Evolutionary conservation across 2,329 filamentous ascomycete genomes (phyloP), one percentile per base, ranked within the genome.

Genomic region (Pseudogymnoascus pannorum): DNA sequence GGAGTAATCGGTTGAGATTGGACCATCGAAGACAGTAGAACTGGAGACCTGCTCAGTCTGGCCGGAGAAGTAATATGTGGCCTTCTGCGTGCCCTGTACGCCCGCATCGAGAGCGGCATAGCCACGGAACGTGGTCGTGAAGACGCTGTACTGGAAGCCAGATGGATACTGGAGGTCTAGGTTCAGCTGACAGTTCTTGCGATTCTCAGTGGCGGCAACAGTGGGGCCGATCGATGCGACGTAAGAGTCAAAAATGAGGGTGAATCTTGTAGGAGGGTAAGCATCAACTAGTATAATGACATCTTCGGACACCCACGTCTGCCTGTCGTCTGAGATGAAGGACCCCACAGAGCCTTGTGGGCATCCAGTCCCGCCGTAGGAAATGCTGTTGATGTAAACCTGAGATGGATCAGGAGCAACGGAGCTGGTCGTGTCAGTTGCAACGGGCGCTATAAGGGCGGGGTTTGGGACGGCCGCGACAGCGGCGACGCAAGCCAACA

Each of bases 101-200:
- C 77, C 78, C 64, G 72, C 70, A 35, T 79, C 74, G 58, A 82
- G 73, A 63, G 71, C 66, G 58, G 77, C 76, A 65, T 80, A 81
- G 59, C 80, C 80, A 67, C 79, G 78, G 73, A 81, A 81, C 64
- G 79, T 76, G 66, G 78, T 78, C 61, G 75, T 77, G 67, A 81
- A 75, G 66, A 82, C 70, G 58, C 77, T 79, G 74, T 79, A 81
- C 71, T 81, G 78, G 74, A 79, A 81, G 59, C 79, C 79, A 60
- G 73, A 73, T 12, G 79, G 79, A 67, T 81, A 81, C 61, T 75
- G 69, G 61, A 82, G 72, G 70, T 79, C 75, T 65, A 82, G 70
- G 70, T 81, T 81, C 64, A 82, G 71, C 70, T 81, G 78, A 73
- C 79, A 82, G 72, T 81, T 81, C 74, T 78, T 79, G 69, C 79